Conservation (phyloP, 1,284 basidiomycete species). For the Trichosporon inkin region DNA sequence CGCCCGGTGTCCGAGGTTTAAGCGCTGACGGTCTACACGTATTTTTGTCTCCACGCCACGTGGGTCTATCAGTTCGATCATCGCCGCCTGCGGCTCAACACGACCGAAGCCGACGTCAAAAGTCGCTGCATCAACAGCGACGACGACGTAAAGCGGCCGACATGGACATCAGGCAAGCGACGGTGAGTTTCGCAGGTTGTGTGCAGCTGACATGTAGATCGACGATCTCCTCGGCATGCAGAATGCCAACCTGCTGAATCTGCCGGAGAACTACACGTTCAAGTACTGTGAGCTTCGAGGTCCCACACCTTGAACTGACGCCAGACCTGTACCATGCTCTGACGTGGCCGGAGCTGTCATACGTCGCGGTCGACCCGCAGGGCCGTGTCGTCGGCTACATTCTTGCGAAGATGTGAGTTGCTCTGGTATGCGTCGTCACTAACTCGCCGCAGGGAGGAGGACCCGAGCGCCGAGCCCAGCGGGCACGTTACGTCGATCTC, state of each 20-base stretch:
- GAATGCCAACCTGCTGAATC: conserved; percentile 78
- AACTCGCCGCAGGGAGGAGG: conserved; percentile 62
- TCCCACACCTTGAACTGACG: conserved; percentile 1
- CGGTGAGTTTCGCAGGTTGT: conserved; percentile 34
- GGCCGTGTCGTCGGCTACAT: conserved; percentile 93
- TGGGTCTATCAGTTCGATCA: neutral
- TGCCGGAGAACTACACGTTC: conserved; percentile 82
- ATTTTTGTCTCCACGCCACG: neutral
- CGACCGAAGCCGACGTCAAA: neutral
- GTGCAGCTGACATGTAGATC: conserved; percentile 36
- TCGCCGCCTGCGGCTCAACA: neutral
- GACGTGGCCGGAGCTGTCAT: conserved; percentile 91
- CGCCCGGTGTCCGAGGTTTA: neutral
- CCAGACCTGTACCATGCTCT: conserved; percentile 81
- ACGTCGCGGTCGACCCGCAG: conserved; percentile 84
- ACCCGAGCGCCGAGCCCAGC: conserved; percentile 59
- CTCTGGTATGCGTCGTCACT: neutral
- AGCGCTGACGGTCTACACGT: neutral
- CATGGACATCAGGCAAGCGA: conserved; percentile 55
- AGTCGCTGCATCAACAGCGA: neutral
- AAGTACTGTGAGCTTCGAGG: conserved; percentile 66
- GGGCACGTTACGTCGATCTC: conserved; percentile 91
- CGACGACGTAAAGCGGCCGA: conserved; percentile 7
- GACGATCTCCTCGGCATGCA: conserved; percentile 82
- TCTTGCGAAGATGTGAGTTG: conserved; percentile 77